These are phyloP conservation scores for Venturia oleaginea DNA, from an alignment of 2,329 filamentous ascomycete species.

Conservation along the genomic window DNA sequence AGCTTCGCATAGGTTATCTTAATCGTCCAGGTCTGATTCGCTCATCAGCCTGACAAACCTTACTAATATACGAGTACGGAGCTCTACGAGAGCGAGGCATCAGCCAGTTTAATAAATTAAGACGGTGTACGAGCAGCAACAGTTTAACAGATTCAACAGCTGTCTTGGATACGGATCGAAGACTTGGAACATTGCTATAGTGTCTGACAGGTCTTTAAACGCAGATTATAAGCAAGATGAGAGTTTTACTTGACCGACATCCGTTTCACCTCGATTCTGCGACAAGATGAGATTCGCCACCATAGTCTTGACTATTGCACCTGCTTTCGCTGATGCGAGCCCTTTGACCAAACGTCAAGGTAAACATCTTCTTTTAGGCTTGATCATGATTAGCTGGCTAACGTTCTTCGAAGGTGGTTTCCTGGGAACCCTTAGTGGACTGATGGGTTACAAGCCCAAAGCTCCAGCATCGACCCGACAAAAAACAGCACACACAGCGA, in stretches of 20 bases:
- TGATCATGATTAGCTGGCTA: neutral
- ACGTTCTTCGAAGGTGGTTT: neutral
- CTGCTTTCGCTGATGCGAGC: neutral
- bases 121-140: no score
- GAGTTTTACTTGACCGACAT: neutral
- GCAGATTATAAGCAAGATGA: neutral
- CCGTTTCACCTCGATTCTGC: neutral
- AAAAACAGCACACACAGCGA: no score
- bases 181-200: neutral
- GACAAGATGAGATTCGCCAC: neutral
- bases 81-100: no score
- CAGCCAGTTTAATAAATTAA: no score
- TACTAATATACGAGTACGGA: no score
- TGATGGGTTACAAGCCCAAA: neutral
- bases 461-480: neutral
- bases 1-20: no score
- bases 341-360: neutral
- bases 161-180: neutral
- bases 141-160: no score
- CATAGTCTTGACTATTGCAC: neutral
- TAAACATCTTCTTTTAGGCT: neutral
- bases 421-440: neutral
- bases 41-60: no score
- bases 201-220: neutral
- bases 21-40: no score